phyloP scores from a whole-genome alignment of 2,329 filamentous ascomycete genomes.

The Amylocarpus encephaloides region DNA sequence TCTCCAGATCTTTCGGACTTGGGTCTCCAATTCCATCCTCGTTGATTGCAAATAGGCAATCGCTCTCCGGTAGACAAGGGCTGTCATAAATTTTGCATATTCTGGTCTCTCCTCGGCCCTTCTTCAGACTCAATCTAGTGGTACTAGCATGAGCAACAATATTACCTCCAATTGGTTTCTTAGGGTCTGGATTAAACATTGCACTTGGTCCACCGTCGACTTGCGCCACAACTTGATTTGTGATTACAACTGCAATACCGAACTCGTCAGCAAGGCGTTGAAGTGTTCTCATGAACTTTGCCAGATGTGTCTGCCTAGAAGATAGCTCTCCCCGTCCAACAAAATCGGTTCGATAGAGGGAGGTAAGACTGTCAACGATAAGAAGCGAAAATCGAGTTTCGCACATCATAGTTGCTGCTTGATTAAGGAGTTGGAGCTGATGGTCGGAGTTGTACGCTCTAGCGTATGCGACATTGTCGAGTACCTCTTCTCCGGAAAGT shows the following conservation, averaged over 20 bases:
- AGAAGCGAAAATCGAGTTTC: constrained; percentile 96
- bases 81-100: constrained; percentile 99
- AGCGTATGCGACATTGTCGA: constrained; percentile 97
- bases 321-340: constrained; percentile 93
- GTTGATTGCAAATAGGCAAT: constrained; percentile 93
- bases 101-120: constrained; percentile 88
- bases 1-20: constrained; percentile 90
- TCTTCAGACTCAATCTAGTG: constrained; percentile 89
- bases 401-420: constrained; percentile 98
- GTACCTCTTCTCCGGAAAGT: constrained; percentile 89
- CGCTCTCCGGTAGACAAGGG: constrained; percentile 91
- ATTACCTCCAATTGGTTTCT: constrained; percentile 98
- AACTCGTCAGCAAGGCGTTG: constrained; percentile 78
- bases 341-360: constrained; percentile 94
- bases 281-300: constrained; percentile 81
- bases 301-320: constrained; percentile 82
- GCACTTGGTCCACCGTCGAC: constrained; percentile 92
- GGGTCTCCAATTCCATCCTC: constrained; percentile 97
- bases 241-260: constrained; percentile 96
- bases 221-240: constrained; percentile 97
- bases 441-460: constrained; percentile 98
- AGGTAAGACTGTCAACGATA: constrained; percentile 91
- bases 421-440: constrained; percentile 88
- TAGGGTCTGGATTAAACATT: constrained; percentile 99
- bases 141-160: constrained; percentile 98